Percentiles rank a stretch among this genome's conserved stretches.
phyloP scores from a whole-genome alignment of 345 rosid species.

The Erucastrum elatum region DNA sequence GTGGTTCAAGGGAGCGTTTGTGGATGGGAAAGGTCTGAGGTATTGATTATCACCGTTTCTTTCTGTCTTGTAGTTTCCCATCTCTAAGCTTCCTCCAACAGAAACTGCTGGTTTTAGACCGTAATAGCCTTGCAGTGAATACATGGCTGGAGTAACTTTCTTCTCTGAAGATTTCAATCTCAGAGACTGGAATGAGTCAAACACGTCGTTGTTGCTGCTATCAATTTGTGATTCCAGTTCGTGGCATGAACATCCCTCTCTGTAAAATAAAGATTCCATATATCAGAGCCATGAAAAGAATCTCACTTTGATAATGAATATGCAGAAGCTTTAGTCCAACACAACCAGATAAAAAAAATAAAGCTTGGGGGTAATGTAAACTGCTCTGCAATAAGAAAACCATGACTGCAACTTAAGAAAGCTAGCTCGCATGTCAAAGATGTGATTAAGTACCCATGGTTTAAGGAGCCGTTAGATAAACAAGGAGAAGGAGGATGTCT shows the following conservation, averaged over 20 bases:
- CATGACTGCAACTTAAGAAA: neutral
- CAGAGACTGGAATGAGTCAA: slow-evolving; percentile 68
- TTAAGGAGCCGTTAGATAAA: slow-evolving; percentile 50
- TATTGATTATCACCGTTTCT: slow-evolving; percentile 35
- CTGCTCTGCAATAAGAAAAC: neutral
- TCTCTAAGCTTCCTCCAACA: slow-evolving; percentile 30
- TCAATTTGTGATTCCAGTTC: slow-evolving; percentile 34
- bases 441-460: slow-evolving; percentile 51
- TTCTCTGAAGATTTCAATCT: slow-evolving; percentile 46
- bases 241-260: slow-evolving; percentile 44
- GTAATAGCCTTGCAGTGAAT: slow-evolving; percentile 71
- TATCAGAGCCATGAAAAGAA: slow-evolving; percentile 1
- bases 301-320: slow-evolving; percentile 5
- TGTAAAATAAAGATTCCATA: slow-evolving; percentile 41
- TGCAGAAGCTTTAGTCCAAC: neutral
- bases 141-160: slow-evolving; percentile 67
- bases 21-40: slow-evolving; percentile 41
- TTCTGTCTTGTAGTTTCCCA: slow-evolving; percentile 46
- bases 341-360: neutral
- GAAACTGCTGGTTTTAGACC: slow-evolving; percentile 54
- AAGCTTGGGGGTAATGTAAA: neutral
- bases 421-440: neutral
- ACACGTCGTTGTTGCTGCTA: no score
- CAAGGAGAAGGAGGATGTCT: slow-evolving; percentile 83
- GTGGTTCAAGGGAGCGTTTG: slow-evolving; percentile 42